Percentiles rank a stretch among this genome's conserved stretches.
These are phyloP conservation scores for Cercospora nicotianae DNA, from an alignment of 2,329 filamentous ascomycete species.

Conservation along the genomic window DNA sequence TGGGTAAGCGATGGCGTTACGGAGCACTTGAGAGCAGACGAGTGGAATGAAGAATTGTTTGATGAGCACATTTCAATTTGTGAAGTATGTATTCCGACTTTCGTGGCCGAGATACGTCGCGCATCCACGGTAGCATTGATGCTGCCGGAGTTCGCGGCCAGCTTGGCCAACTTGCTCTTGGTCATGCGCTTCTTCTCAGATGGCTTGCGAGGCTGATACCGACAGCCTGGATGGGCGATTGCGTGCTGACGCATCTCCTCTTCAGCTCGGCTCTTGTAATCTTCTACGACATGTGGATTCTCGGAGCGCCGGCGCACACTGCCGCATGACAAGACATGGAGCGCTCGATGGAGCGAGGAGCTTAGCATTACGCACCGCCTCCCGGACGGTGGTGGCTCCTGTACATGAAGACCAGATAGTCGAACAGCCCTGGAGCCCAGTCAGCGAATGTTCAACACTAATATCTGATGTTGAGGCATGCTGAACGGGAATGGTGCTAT, in stretches of 20 bases:
- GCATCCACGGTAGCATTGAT: slow-evolving; percentile 16
- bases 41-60: background rate
- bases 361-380: slow-evolving; percentile 24
- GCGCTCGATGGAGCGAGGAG: slow-evolving; percentile 15
- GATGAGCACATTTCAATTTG: background rate
- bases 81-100: background rate
- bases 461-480: background rate
- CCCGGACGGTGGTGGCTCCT: slow-evolving; percentile 24
- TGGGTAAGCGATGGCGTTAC: slow-evolving; percentile 13
- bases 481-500: slow-evolving; percentile 16
- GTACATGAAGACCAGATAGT: background rate
- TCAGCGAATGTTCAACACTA: slow-evolving; percentile 5
- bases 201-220: slow-evolving; percentile 38
- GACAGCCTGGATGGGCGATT: slow-evolving; percentile 21
- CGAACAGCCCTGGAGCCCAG: background rate
- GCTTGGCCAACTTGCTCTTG: slow-evolving; percentile 37
- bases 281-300: slow-evolving; percentile 7
- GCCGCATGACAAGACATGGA: background rate
- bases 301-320: background rate
- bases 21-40: background rate
- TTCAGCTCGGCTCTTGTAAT: slow-evolving; percentile 15
- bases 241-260: slow-evolving; percentile 17
- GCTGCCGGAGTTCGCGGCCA: slow-evolving; percentile 22
- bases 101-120: background rate
- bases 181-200: slow-evolving; percentile 31